Percentiles rank a stretch among this genome's conserved stretches.
Evolutionary conservation across 148 eudicot species (phyloP).

Genomic region (Salicornia ramosissima): DNA sequence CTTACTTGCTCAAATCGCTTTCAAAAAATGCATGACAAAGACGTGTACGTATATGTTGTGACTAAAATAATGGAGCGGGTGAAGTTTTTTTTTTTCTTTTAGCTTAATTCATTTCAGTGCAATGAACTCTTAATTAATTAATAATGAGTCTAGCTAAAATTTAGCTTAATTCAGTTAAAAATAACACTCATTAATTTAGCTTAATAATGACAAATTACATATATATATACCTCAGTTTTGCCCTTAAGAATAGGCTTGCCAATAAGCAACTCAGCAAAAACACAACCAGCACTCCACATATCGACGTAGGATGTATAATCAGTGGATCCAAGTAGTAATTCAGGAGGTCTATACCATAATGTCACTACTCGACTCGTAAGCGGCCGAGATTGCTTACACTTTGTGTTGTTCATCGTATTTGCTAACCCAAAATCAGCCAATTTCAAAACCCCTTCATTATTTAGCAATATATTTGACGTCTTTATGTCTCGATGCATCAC

Average conservation of each 20-base stretch:
- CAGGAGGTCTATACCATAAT: conserved; percentile 97
- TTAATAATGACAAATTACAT: no score
- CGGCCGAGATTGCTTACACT: conserved; percentile 52
- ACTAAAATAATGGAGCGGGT: no score
- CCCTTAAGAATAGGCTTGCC: conserved; percentile 87
- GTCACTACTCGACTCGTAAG: conserved; percentile 95
- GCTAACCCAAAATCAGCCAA: conserved; percentile 93
- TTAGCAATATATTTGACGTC: conserved; percentile 72
- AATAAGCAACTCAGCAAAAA: conserved; percentile 67
- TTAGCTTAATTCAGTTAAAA: no score
- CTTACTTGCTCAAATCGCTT: no score
- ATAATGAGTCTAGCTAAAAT: no score
- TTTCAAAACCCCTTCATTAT: conserved; percentile 70
- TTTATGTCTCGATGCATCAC: conserved; percentile 87
- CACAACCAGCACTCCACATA: conserved; percentile 94
- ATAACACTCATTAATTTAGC: no score
- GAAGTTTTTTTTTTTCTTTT: no score
- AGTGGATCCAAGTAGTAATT: conserved; percentile 79
- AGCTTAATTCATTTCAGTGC: no score
- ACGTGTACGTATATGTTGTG: no score
- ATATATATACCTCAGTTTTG: conserved; percentile 94
- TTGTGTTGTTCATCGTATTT: conserved; percentile 41
- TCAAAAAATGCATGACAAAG: no score
- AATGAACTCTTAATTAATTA: no score
- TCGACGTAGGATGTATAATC: conserved; percentile 72